Base-by-base conservation (phyloP, 139 green algal genomes). In the Chlorella sp. region DNA sequence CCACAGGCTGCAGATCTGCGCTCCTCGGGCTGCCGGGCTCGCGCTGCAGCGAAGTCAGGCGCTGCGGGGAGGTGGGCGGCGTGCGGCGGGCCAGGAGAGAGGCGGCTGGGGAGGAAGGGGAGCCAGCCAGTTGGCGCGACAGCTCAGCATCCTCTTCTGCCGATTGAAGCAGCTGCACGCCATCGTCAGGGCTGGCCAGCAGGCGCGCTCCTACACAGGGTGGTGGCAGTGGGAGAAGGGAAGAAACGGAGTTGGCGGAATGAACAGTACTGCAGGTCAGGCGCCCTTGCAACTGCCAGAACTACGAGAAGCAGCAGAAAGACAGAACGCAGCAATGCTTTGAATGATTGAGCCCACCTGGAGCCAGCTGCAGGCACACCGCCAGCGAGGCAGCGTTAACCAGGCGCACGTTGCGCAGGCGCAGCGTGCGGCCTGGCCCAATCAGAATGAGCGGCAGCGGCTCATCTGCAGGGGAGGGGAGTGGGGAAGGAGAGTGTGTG, bases 401-500 rank as follows among this genome's bases (percentile, higher is more conserved):
- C 0, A 99, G 85, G 0, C 51, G 88, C 1, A 98, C 81, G 81
- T 99, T 98, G 30, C 85, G 88, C 78, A 99, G 90, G 64, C 81
- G 85, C 80, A 99, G 90, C 16, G 87, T 95, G 47, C 90, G 92
- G 20, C 87, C 87, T 3, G 88, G 5, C 25, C 95, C 97, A 13
- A 99, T 88, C 28, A 98, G 64, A 51, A 99, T 95, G 28, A 99
- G 88, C 11, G 96, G 96, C 51, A 97, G 71, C 17, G 71, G 70
- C 78, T 96, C 93, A 7, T 87, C 75, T 34, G 85, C 56, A 23
- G 60, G 56, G 60, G 68, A 26, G 25, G 26, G 28, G n/a, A 39
- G n/a, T 69, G 64, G 15, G 64, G 6, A 39, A 4, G 6, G 28
- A 32, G 3, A 38, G 63, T n/a, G n/a, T n/a, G n/a, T n/a, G n/a